Base-by-base conservation (phyloP, 371 early-diverging fungal genomes). In the Batrachochytrium dendrobatidis region DNA sequence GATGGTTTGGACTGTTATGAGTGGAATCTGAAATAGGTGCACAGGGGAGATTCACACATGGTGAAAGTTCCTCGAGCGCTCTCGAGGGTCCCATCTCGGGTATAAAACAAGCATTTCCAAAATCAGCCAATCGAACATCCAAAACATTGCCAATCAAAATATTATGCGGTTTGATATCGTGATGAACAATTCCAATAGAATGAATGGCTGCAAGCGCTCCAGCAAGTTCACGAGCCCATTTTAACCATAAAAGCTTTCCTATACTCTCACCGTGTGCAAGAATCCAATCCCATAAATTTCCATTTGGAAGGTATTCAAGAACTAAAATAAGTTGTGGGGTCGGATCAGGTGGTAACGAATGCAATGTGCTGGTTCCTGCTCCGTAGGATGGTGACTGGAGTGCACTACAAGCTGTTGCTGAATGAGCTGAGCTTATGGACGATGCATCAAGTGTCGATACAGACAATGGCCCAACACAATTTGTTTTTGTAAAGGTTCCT, bases 81-180 rank as follows among this genome's bases (percentile, higher is more conserved):
- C n/a, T n/a, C n/a, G n/a, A n/a, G 3, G 25, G 39, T 26, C 60
- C 61, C 46, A 55, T 57, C 20, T 70, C 75, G 1, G 69, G 68
- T 1, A 77, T 68, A 63, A 83, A 83, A 52, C 77, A 72, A 24
- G 78, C 83, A 53, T 79, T 83, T 18, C 87, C 83, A 60, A 88
- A 82, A 61, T 86, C 86, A 26, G 81, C 75, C 31, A 86, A 66
- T 31, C 73, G 68, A 29, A 80, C 58, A 48, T 76, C 74, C 34
- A 71, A 39, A 52, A 54, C 28, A 7, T 48, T 6, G 22, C 62
- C 15, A 30, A 64, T 54, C 55, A 68, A 35, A 34, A 64, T 60
- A 57, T 64, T 92, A 60, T 91, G 87, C 26, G 87, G 88, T 70
- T 93, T 93, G 52, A 93, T 86, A 57, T 93, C 94, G 61, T 88